Evolutionary conservation across 1,139 yeast species (phyloP), one percentile per base, ranked within the genome.

Genomic region (Hyphopichia khmerensis): DNA sequence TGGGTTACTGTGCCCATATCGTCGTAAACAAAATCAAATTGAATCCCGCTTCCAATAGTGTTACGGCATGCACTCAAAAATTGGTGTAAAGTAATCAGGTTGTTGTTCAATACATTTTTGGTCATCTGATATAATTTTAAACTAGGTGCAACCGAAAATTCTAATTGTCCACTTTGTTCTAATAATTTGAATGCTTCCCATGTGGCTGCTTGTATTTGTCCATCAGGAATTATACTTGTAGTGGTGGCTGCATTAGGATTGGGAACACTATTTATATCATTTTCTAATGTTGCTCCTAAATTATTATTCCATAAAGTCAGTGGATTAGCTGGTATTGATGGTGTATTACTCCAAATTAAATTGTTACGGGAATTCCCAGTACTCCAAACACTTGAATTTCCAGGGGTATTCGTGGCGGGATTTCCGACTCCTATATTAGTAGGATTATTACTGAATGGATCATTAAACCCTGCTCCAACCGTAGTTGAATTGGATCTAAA

Each of bases 1-100:
- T 71, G 77, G 13, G 73, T 69, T 2, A 76, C 77, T 11, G 66
- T 67, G 2, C 80, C 79, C 43, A 64, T 62, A 39, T 75, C 79
- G 50, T 77, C 82, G 51, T 72, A 74, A 30, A 71, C 56, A 38
- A 75, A 58, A 33, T 75, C 79, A 52, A 77, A 78, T 35, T 61
- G 61, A 45, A 62, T 61, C 13, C 50, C 44, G 2, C 53, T 42
- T 4, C 52, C 35, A 4, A 60, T 50, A 13, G 49, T 50, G 34
- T 54, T 55, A 29, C 75, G 61, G 40, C 69, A 64, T 9, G 69
- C 64, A n/a, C 57, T 53, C 35, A 73, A 57, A 47, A 77, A 77
- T 46, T 73, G 78, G 40, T 69, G 71, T 48, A 75, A 54, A 1
- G 73, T 65, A 39, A 78, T 56, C 14, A 41, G 47, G 3, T 56